Conservation (phyloP, 176 grass and related monocot genomes). For the Areca catechu region DNA sequence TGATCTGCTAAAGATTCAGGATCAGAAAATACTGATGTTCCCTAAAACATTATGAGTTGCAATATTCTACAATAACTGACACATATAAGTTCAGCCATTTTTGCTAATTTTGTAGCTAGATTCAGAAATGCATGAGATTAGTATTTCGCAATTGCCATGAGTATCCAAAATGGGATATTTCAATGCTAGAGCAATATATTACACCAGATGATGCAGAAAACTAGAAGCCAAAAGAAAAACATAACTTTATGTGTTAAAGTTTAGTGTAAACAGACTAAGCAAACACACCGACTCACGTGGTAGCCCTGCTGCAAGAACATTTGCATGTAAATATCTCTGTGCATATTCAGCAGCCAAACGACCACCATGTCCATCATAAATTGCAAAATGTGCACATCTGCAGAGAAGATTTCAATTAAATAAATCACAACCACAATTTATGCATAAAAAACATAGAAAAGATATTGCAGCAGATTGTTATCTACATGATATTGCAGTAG, state of each 20-base stretch:
- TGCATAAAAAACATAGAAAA: background rate
- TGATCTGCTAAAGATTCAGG: too few relatives aligned
- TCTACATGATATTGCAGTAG: background rate
- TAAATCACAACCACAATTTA: background rate
- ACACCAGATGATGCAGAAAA: too few relatives aligned
- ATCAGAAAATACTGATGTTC: too few relatives aligned
- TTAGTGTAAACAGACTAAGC: constrained; percentile 28
- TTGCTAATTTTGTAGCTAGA: too few relatives aligned
- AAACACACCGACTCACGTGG: constrained; percentile 99
- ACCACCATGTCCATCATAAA: constrained; percentile 87
- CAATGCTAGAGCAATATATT: too few relatives aligned
- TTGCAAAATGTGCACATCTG: constrained; percentile 76
- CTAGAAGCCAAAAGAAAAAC: background rate
- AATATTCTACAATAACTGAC: too few relatives aligned
- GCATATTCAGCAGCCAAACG: constrained; percentile 69
- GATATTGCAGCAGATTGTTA: background rate
- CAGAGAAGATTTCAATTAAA: constrained; percentile 6
- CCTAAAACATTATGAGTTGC: too few relatives aligned
- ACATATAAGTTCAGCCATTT: too few relatives aligned
- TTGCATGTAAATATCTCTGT: constrained; percentile 66
- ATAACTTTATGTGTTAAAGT: background rate
- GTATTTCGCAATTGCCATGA: too few relatives aligned
- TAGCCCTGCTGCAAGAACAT: constrained; percentile 83
- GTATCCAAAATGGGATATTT: too few relatives aligned
- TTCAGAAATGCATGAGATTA: too few relatives aligned